Evolutionary conservation across 331 rosid species (phyloP).

Genomic region (Cydonia oblonga): DNA sequence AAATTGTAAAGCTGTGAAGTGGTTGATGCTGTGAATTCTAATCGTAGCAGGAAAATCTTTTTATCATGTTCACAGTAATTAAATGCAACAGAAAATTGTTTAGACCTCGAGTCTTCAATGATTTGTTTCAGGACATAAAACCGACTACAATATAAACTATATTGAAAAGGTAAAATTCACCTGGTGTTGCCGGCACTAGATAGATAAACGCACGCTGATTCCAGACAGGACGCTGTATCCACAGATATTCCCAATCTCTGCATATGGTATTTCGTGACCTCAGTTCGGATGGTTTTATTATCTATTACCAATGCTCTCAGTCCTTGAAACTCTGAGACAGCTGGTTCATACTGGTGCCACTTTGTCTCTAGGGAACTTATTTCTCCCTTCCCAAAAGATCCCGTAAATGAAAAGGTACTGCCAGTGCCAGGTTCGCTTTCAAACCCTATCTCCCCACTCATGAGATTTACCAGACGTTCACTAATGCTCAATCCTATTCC

Average conservation of each 20-base stretch:
- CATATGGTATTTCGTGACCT: slow-evolving; percentile 68
- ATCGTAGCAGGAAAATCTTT: neutral
- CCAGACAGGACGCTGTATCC: slow-evolving; percentile 38
- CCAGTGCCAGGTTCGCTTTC: slow-evolving; percentile 77
- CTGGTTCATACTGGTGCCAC: slow-evolving; percentile 42
- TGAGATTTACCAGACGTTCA: slow-evolving; percentile 75
- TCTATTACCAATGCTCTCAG: slow-evolving; percentile 64
- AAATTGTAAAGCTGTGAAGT: neutral
- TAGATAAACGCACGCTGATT: slow-evolving; percentile 39
- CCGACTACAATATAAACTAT: neutral
- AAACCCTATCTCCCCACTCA: slow-evolving; percentile 95
- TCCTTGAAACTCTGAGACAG: slow-evolving; percentile 40
- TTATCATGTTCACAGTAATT: neutral
- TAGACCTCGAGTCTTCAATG: neutral
- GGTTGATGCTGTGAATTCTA: neutral
- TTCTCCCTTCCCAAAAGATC: slow-evolving; percentile 54
- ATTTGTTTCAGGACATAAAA: neutral
- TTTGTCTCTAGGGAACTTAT: slow-evolving; percentile 30
- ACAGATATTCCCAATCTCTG: slow-evolving; percentile 70
- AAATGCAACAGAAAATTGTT: neutral
- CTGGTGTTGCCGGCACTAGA: slow-evolving; percentile 36
- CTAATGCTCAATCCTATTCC: slow-evolving; percentile 96
- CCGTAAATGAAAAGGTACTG: slow-evolving; percentile 79
- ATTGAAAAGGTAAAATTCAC: slow-evolving; percentile 23
- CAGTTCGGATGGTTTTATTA: slow-evolving; percentile 54